A percentile compares a stretch with the other conserved stretches of the same genome.
phyloP scores from a whole-genome alignment of 1,284 basidiomycete genomes.

The Abortiporus biennis region DNA sequence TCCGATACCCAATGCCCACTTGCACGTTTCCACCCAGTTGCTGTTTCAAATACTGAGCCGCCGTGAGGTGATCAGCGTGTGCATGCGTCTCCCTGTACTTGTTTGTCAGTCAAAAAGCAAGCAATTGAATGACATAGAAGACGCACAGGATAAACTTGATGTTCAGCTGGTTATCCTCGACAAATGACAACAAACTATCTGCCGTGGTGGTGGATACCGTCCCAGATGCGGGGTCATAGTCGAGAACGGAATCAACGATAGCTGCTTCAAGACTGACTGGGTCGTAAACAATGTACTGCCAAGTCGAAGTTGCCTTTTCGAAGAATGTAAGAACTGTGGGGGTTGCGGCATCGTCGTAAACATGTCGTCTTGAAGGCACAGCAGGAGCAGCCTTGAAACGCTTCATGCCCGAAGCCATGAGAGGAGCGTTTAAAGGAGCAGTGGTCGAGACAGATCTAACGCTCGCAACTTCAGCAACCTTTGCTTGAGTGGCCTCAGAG shows the following conservation, averaged over 20 bases:
- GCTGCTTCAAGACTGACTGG: constrained; percentile 25
- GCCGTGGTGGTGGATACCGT: constrained; percentile 28
- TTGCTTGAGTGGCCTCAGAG: constrained; percentile 1
- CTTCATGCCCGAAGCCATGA: too few species aligned
- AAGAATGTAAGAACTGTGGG: constrained; percentile 27
- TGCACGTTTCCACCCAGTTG: constrained; percentile 24
- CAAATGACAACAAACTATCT: constrained; percentile 28
- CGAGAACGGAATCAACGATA: constrained; percentile 32
- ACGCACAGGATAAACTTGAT: constrained; percentile 30
- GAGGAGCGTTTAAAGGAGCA: background rate
- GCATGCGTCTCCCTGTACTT: constrained; percentile 32
- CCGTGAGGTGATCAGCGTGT: constrained; percentile 36
- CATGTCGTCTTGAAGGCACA: constrained; percentile 20
- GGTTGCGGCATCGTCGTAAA: constrained; percentile 17
- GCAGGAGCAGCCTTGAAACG: constrained; percentile 14
- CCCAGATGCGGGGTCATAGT: constrained; percentile 31
- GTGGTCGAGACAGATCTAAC: background rate
- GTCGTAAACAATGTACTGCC: constrained; percentile 33
- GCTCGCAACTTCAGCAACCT: background rate
- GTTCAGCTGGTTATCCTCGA: constrained; percentile 24
- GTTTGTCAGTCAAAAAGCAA: background rate
- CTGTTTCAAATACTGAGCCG: constrained; percentile 31
- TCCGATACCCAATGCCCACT: constrained; percentile 33
- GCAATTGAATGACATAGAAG: background rate
- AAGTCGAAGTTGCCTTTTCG: constrained; percentile 27